phyloP scores from a whole-genome alignment of 2,329 filamentous ascomycete genomes.

The Incumbomyces lentus region DNA sequence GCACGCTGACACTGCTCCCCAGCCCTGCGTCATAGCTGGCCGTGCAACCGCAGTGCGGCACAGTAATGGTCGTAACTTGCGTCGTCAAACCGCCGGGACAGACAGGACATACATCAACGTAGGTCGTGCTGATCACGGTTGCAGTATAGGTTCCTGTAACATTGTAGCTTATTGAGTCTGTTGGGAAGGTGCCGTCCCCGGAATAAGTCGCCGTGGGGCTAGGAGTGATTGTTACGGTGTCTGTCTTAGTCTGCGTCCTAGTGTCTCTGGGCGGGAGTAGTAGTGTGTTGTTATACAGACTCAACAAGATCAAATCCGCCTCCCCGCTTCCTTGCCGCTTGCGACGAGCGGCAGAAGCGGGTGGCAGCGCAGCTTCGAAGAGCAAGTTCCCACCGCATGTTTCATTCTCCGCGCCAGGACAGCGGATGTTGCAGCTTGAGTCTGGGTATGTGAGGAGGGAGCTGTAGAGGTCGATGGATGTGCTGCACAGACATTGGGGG shows the following conservation, averaged over 20 bases:
- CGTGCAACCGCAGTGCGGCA: slow-evolving; percentile 16
- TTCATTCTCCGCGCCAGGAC: slow-evolving; percentile 12
- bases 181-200: not conserved
- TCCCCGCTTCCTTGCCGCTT: slow-evolving; percentile 6
- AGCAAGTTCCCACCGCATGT: slow-evolving; percentile 12
- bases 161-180: not conserved
- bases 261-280: slow-evolving; percentile 1
- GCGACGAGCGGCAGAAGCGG: not conserved
- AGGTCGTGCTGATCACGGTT: slow-evolving; percentile 15
- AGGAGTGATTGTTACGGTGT: not conserved
- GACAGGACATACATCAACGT: slow-evolving; percentile 15
- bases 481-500: slow-evolving; percentile 1
- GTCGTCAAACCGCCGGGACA: slow-evolving; percentile 9
- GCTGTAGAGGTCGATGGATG: not conserved
- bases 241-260: not conserved
- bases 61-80: slow-evolving; percentile 13
- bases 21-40: slow-evolving; percentile 2
- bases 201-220: not conserved
- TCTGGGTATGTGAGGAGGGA: slow-evolving; percentile 14
- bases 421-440: slow-evolving; percentile 12
- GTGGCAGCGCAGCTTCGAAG: not conserved
- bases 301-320: slow-evolving; percentile 4
- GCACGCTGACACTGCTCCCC: not conserved
- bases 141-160: slow-evolving; percentile 6
- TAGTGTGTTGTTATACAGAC: slow-evolving; percentile 15